Evolutionary conservation across 2,329 filamentous ascomycete species (phyloP), one percentile per base, ranked within the genome.

Genomic region (Polytolypa hystricis): DNA sequence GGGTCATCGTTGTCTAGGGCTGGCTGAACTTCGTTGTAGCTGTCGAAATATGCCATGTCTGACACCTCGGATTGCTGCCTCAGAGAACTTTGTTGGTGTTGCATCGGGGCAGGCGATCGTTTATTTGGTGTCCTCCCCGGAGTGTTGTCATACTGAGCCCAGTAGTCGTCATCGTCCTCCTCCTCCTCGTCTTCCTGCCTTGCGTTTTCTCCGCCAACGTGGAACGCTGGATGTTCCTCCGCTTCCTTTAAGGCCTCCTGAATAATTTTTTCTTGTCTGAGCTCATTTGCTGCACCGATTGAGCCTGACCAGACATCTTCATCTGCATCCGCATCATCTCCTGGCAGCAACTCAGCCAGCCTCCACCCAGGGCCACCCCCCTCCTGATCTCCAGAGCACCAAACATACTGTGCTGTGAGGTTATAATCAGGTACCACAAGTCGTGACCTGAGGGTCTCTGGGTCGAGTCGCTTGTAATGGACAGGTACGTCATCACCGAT

Each of bases 1-100:
- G 74, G 74, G 45, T 79, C 75, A 47, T 79, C 70, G 25, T 65
- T 66, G 47, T 80, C 76, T 57, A 80, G 64, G 2, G 73, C 74
- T 5, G 75, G 76, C 47, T 80, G 76, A 8, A 80, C 75, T 41
- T 75, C 69, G 27, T 66, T 67, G 49, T 80, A 80, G 27, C 69
- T 67, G 10, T 67, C 70, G 50, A 73, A 79, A 50, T 79, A 79
- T 25, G 73, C 70, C 12, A 68, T 60, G 41, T 79, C 74, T 10
- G 69, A 67, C 5, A 60, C 54, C 12, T 5, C 15, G 17, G 14
- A 54, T 51, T 14, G 56, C 54, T 2, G 48, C 42, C 19, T 56
- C 37, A 47, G 59, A 45, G 36, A 55, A 45, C 20, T 52, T 43
- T 8, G 45, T 35, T 17, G 52, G 49, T n/a, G 50, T 49, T 12